These are phyloP conservation scores for Scheffersomyces stambukii DNA, from an alignment of 1,139 yeast species.

Conservation along the genomic window DNA sequence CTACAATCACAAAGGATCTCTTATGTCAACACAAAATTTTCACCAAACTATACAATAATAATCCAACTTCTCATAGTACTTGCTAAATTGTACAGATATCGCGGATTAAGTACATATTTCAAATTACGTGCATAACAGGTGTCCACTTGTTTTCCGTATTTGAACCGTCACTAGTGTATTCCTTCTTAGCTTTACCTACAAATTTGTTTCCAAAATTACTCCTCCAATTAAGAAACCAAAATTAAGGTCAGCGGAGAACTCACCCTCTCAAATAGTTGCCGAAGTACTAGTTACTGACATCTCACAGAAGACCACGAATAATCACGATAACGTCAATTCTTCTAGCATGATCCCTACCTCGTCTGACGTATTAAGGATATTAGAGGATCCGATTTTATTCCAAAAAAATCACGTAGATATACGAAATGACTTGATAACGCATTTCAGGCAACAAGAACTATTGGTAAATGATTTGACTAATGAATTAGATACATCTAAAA, in stretches of 20 bases:
- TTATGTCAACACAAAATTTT: too few species aligned
- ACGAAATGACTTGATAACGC: constrained; percentile 29
- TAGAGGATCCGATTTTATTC: constrained; percentile 39
- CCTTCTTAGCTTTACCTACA: too few species aligned
- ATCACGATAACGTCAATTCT: constrained; percentile 1
- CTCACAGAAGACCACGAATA: neutral
- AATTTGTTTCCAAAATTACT: constrained; percentile 10
- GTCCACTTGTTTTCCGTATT: too few species aligned
- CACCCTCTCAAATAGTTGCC: constrained; percentile 2
- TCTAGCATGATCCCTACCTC: constrained; percentile 10
- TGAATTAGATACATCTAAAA: constrained; percentile 51
- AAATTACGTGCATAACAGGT: too few species aligned
- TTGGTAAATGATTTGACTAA: constrained; percentile 25
- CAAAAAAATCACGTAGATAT: constrained; percentile 25
- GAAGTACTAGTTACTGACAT: constrained; percentile 1
- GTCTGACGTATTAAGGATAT: constrained; percentile 28
- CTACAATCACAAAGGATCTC: too few species aligned
- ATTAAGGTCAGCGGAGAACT: constrained; percentile 1
- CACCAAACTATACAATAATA: too few species aligned
- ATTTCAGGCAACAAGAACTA: constrained; percentile 30
- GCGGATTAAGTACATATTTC: too few species aligned
- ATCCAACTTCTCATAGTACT: too few species aligned
- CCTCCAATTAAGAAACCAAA: constrained; percentile 12
- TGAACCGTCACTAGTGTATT: too few species aligned
- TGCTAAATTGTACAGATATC: too few species aligned